Evolutionary conservation across 2,329 filamentous ascomycete species (phyloP).

Genomic region (Bretziella fagacearum): DNA sequence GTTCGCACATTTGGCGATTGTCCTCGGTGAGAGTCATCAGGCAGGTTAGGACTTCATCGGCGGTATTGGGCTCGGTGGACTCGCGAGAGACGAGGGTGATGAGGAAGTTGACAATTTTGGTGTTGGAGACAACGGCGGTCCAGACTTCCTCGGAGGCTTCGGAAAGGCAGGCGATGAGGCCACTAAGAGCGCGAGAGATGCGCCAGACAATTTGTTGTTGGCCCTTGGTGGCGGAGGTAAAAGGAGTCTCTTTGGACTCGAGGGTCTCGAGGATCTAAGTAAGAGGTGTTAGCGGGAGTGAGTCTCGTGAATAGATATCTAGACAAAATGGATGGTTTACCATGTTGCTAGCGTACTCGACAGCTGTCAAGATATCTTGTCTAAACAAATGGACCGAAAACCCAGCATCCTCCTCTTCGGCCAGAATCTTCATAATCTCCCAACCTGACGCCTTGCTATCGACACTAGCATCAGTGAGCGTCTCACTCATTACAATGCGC

Average conservation of each 20-base stretch:
- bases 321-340: slow-evolving; percentile 23
- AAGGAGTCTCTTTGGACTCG: slow-evolving; percentile 24
- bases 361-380: slow-evolving; percentile 42
- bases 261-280: slow-evolving; percentile 29
- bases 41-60: slow-evolving; percentile 29
- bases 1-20: slow-evolving; percentile 34
- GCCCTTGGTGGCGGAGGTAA: slow-evolving; percentile 32
- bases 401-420: slow-evolving; percentile 46
- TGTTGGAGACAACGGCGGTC: slow-evolving; percentile 33
- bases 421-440: slow-evolving; percentile 45
- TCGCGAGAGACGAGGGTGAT: slow-evolving; percentile 32
- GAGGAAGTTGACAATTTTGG: slow-evolving; percentile 35
- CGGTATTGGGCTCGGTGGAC: slow-evolving; percentile 24
- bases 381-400: slow-evolving; percentile 50
- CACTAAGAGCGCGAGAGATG: slow-evolving; percentile 36
- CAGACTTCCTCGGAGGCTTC: slow-evolving; percentile 45
- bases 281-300: neutral
- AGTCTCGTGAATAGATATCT: neutral
- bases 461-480: slow-evolving; percentile 43
- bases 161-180: slow-evolving; percentile 35
- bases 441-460: slow-evolving; percentile 51
- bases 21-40: slow-evolving; percentile 44
- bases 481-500: slow-evolving; percentile 44
- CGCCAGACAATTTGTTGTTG: slow-evolving; percentile 38
- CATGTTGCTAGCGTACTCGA: slow-evolving; percentile 37